Percentiles rank a stretch among this genome's conserved stretches.
Conservation (phyloP, 345 rosid species). For the Iberis pinnata region DNA sequence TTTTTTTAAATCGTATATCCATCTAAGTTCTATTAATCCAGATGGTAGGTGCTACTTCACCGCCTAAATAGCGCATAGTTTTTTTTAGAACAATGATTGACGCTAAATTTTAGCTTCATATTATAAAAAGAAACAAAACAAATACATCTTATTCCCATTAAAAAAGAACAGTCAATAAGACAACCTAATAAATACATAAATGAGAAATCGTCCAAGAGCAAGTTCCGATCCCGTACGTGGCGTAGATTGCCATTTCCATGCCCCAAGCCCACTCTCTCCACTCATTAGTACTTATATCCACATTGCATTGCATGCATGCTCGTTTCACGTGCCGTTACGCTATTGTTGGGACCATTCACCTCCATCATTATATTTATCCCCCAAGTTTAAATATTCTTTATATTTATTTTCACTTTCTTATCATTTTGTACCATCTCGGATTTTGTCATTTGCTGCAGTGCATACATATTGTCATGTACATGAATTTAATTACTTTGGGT, state of each 20-base stretch:
- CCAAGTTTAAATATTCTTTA: neutral
- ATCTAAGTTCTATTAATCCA: no score
- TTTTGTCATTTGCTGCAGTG: constrained; percentile 29
- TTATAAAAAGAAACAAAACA: no score
- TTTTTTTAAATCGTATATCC: no score
- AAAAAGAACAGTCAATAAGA: no score
- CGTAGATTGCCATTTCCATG: constrained; percentile 47
- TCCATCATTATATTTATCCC: no score
- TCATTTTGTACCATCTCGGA: neutral
- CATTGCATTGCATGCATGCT: constrained; percentile 35
- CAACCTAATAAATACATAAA: constrained; percentile 25
- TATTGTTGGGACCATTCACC: constrained; percentile 24
- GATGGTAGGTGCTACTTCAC: no score
- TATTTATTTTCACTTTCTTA: neutral
- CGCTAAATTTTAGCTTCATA: no score
- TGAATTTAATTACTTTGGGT: constrained; percentile 18
- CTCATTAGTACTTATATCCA: constrained; percentile 27
- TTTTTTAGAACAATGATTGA: no score
- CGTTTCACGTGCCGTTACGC: constrained; percentile 36
- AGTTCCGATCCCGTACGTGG: constrained; percentile 34
- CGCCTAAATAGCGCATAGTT: no score
- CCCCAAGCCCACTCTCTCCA: constrained; percentile 30
- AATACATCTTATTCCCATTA: no score
- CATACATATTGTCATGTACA: constrained; percentile 28
- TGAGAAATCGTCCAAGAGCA: constrained; percentile 31